These are phyloP conservation scores for Xanthoconium separans DNA, from an alignment of 1,284 basidiomycete species.

Conservation along the genomic window DNA sequence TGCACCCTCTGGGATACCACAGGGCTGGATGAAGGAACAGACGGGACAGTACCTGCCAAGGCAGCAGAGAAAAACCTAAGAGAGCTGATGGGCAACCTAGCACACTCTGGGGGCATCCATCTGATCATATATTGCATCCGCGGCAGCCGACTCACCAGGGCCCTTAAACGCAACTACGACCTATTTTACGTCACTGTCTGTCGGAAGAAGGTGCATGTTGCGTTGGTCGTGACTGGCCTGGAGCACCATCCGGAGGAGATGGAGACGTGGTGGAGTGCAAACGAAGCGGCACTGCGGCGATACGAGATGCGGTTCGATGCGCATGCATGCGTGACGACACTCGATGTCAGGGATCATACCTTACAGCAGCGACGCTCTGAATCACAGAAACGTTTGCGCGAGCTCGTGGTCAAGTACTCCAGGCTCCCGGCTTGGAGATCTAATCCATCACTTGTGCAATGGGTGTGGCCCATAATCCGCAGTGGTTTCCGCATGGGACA, in stretches of 20 bases:
- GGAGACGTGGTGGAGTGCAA: constrained; percentile 4
- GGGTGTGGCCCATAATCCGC: background rate
- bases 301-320: constrained; percentile 1
- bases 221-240: constrained; percentile 19
- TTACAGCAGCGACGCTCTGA: background rate
- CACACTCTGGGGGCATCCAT: constrained; percentile 22
- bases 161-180: constrained; percentile 20
- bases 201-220: constrained; percentile 16
- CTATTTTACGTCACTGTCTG: constrained; percentile 18
- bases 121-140: constrained; percentile 36
- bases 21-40: constrained; percentile 6
- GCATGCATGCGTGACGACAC: constrained; percentile 6
- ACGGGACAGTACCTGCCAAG: constrained; percentile 12
- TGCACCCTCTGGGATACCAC: constrained; percentile 8
- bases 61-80: constrained; percentile 6
- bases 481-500: background rate
- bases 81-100: background rate
- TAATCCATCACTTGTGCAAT: background rate
- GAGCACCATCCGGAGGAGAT: constrained; percentile 1
- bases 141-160: constrained; percentile 14
- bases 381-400: background rate
- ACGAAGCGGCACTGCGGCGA: background rate
- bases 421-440: background rate
- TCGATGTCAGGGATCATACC: background rate
- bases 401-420: background rate